Percentiles rank a stretch among this genome's conserved stretches.
phyloP scores from a whole-genome alignment of 2,329 filamentous ascomycete genomes.

The Aspergillus pseudotamarii region DNA sequence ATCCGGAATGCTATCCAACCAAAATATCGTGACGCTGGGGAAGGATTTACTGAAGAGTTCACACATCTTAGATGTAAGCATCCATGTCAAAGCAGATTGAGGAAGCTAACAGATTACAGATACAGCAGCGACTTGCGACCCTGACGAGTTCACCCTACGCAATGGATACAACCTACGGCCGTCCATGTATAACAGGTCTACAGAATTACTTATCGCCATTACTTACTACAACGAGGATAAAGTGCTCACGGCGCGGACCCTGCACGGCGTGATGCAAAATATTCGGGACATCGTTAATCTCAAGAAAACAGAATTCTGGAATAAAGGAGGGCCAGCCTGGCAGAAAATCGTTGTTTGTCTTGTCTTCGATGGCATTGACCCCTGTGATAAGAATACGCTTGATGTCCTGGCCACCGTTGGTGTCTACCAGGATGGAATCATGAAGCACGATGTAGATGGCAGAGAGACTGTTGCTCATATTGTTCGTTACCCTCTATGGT shows the following conservation, averaged over 20 bases:
- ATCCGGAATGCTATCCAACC: conserved; percentile 96
- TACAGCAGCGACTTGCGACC: conserved; percentile 95
- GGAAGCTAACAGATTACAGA: conserved; percentile 50
- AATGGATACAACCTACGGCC: conserved; percentile 98
- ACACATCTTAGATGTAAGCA: conserved; percentile 84
- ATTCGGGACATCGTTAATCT: conserved; percentile 98
- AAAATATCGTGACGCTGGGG: conserved; percentile 84
- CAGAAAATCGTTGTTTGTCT: conserved; percentile 98
- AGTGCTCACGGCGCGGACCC: conserved; percentile 81
- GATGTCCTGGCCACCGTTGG: conserved; percentile 93
- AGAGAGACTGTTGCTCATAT: conserved; percentile 96
- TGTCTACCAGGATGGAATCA: conserved; percentile 95
- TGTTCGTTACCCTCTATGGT: conserved; percentile 40
- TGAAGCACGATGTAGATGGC: conserved; percentile 98
- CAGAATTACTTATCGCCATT: conserved; percentile 92
- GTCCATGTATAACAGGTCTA: conserved; percentile 98
- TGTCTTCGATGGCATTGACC: conserved; percentile 97
- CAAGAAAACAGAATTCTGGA: conserved; percentile 99
- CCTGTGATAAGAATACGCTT: conserved; percentile 92
- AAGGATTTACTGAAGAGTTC: conserved; percentile 85
- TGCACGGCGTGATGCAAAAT: conserved; percentile 99
- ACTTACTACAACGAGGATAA: conserved; percentile 99
- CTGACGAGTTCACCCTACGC: conserved; percentile 96
- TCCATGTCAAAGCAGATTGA: not conserved
- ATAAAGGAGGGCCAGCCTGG: conserved; percentile 97